A percentile compares a stretch with the other conserved stretches of the same genome.
phyloP scores from a whole-genome alignment of 805 yeast genomes.

The Lachancea quebecensis region DNA sequence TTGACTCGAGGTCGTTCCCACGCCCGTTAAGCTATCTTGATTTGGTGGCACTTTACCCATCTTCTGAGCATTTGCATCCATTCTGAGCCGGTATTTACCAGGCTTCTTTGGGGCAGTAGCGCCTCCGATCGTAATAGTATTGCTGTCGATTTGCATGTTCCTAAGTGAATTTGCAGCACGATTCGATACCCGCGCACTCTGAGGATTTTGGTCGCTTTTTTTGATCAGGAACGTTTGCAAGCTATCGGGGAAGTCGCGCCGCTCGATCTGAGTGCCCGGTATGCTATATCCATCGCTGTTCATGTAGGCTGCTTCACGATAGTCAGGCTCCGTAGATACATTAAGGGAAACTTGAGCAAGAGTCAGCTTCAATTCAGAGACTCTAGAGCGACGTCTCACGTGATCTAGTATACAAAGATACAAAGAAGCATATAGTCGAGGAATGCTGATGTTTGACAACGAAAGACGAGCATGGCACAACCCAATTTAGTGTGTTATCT shows the following conservation, averaged over 20 bases:
- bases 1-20: too few species aligned
- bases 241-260: neutral
- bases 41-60: too few species aligned
- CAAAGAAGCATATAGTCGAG: too few species aligned
- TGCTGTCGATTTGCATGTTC: constrained; percentile 8
- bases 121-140: constrained; percentile 10
- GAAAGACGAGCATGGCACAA: too few species aligned
- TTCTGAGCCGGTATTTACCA: neutral
- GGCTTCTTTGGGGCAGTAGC: neutral
- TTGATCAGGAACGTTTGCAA: neutral
- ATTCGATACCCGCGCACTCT: neutral
- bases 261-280: neutral
- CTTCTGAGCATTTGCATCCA: neutral
- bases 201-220: neutral
- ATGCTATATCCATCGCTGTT: neutral
- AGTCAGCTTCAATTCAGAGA: too few species aligned
- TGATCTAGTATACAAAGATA: too few species aligned
- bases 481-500: too few species aligned
- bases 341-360: neutral
- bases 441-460: too few species aligned
- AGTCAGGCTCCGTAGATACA: neutral
- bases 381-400: too few species aligned
- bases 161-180: neutral
- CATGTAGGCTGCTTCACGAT: neutral
- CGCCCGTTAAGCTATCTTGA: too few species aligned